Percentiles rank a stretch among this genome's conserved stretches.
Conservation (phyloP, 2,329 filamentous ascomycete species). For the Paraphoma sp. region DNA sequence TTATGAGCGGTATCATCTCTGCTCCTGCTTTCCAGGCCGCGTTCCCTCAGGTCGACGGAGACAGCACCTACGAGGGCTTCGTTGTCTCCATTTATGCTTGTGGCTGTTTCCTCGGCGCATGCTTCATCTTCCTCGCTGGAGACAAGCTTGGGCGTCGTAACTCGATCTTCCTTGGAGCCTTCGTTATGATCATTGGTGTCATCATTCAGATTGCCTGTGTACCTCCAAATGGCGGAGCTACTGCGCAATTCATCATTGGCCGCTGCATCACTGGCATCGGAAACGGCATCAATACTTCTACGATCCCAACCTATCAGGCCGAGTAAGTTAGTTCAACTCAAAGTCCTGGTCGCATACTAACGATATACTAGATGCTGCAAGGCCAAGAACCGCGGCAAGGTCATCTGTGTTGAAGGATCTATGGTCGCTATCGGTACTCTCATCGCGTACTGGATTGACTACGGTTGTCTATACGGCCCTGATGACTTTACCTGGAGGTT, state of each 20-base stretch:
- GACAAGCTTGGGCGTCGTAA: slow-evolving; percentile 52
- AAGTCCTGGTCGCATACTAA: background rate
- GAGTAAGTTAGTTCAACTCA: slow-evolving; percentile 42
- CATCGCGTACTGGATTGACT: slow-evolving; percentile 61
- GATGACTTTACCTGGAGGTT: slow-evolving; percentile 54
- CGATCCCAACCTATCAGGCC: slow-evolving; percentile 61
- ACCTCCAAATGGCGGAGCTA: slow-evolving; percentile 33
- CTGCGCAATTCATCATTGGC: slow-evolving; percentile 59
- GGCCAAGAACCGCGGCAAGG: slow-evolving; percentile 64
- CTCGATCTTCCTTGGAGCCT: slow-evolving; percentile 51
- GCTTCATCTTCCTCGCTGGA: slow-evolving; percentile 47
- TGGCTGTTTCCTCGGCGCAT: slow-evolving; percentile 53
- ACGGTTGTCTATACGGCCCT: slow-evolving; percentile 46
- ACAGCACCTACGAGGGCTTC: slow-evolving; percentile 51
- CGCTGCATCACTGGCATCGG: slow-evolving; percentile 60
- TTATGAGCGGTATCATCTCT: slow-evolving; percentile 52
- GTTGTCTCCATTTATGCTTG: slow-evolving; percentile 60
- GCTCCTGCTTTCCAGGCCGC: slow-evolving; percentile 40
- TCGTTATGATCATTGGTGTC: slow-evolving; percentile 51
- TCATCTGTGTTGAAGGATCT: slow-evolving; percentile 65
- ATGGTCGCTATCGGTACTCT: slow-evolving; percentile 57
- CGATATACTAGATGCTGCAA: slow-evolving; percentile 43
- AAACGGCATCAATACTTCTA: slow-evolving; percentile 62
- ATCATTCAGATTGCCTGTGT: slow-evolving; percentile 46
- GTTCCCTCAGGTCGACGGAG: slow-evolving; percentile 47